Evolutionary conservation across 768 basidiomycete genomes (phyloP), one percentile per base, ranked within the genome.

Genomic region (Pisolithus albus): DNA sequence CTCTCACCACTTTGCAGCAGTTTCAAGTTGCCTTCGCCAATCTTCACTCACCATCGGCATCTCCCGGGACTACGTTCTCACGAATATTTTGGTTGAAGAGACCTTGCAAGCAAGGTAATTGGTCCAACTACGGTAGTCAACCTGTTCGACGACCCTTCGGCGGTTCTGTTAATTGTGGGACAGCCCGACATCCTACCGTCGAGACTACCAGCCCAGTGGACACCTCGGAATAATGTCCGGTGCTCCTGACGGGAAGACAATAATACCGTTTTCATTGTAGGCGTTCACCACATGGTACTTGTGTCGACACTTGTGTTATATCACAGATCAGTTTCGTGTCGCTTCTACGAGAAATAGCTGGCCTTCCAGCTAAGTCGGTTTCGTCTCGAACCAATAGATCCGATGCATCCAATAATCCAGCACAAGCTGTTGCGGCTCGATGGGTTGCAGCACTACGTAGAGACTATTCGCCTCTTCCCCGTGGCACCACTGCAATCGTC

Each of bases 401-500:
- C 15, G 34, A 26, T 16, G 23, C 49, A 7, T 40, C 49, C 28
- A 46, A 21, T 41, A 52, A 70, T 42, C 74, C 76, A 24, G 73
- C 75, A 13, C 59, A 75, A 4, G 52, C 60, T n/a, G 62, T 75
- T 19, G 72, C 79, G 40, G 56, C 56, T 2, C 68, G 61, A 45
- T 85, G 82, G 81, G 61, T 75, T 18, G 55, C 60, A 2, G 60
- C 64, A 11, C 65, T 85, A 30, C 73, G 65, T 51, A 56, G 44
- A n/a, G 56, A 64, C 15, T 80, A 74, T 59, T 61, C 66, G 11
- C 78, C 81, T 13, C 65, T 85, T 19, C 78, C 80, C 0, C 61
- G 63, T 0, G 75, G 77, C 4, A 83, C 81, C 0, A 80, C 83
- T 8, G 71, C 75, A 13, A 75, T 76, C 5, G 67, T 90, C 28